Percentiles rank a stretch among this genome's conserved stretches.
These are phyloP conservation scores for Botrytis tulipae DNA, from an alignment of 2,329 filamentous ascomycete genomes.

Conservation along the genomic window DNA sequence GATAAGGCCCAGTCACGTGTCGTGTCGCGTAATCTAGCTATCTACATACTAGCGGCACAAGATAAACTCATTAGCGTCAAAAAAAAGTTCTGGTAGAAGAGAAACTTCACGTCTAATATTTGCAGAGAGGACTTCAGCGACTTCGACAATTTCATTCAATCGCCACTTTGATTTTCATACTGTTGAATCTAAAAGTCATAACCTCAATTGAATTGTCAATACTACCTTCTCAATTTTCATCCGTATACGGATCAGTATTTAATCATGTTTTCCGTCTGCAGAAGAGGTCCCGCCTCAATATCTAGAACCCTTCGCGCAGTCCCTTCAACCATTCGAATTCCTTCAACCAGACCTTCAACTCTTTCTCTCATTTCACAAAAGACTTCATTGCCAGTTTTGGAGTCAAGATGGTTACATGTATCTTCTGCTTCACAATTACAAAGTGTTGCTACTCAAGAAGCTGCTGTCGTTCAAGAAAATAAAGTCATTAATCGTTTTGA, in stretches of 20 bases:
- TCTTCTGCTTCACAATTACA: slow-evolving; percentile 30
- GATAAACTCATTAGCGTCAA: slow-evolving; percentile 14
- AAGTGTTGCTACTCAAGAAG: slow-evolving; percentile 20
- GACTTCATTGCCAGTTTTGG: slow-evolving; percentile 24
- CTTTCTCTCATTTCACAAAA: slow-evolving; percentile 28
- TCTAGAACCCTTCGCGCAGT: slow-evolving; percentile 32
- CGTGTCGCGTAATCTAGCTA: not conserved
- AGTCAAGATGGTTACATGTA: slow-evolving; percentile 35
- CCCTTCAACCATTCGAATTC: slow-evolving; percentile 30
- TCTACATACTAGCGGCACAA: not conserved
- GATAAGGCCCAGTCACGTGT: not conserved
- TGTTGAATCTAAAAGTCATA: not conserved
- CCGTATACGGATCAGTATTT: slow-evolving; percentile 18
- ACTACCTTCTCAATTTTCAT: slow-evolving; percentile 21
- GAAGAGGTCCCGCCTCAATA: slow-evolving; percentile 39
- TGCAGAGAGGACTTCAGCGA: slow-evolving; percentile 1
- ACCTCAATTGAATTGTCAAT: not conserved
- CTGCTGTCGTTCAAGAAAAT: slow-evolving; percentile 18
- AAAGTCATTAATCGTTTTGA: slow-evolving; percentile 34
- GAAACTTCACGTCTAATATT: slow-evolving; percentile 4
- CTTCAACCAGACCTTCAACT: slow-evolving; percentile 33
- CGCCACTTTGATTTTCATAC: slow-evolving; percentile 25
- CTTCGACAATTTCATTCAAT: slow-evolving; percentile 7
- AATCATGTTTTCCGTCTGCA: slow-evolving; percentile 38
- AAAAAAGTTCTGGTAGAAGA: slow-evolving; percentile 4